Percentiles rank a stretch among this genome's conserved stretches.
Conservation (phyloP, 495 filamentous ascomycete genomes). For the Penicillium verhagenii region DNA sequence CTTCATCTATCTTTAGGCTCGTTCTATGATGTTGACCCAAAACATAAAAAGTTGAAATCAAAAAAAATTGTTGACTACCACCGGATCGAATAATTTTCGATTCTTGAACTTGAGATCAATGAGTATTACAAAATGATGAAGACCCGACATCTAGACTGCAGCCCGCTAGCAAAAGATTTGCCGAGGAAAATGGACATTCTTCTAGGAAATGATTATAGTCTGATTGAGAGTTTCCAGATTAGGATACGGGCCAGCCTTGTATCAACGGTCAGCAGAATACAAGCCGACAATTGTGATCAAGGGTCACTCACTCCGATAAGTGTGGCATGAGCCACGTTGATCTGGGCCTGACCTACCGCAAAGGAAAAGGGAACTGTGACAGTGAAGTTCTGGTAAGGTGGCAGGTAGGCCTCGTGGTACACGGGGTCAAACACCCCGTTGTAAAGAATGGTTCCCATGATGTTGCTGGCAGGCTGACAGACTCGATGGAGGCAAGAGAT, state of each 20-base stretch:
- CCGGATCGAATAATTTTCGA: neutral
- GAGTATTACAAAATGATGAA: neutral
- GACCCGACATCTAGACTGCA: neutral
- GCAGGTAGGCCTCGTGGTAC: neutral
- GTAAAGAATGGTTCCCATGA: neutral
- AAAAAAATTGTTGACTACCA: neutral
- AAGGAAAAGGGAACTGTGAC: neutral
- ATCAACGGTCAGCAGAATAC: neutral
- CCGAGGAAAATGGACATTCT: neutral
- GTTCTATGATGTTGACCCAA: too few species aligned
- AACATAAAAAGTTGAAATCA: too few species aligned
- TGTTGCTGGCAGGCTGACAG: neutral
- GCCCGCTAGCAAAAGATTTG: neutral
- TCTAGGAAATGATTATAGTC: neutral
- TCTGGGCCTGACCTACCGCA: neutral
- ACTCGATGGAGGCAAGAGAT: neutral
- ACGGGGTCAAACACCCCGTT: neutral
- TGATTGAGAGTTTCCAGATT: neutral
- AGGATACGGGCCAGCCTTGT: neutral
- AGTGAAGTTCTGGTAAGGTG: constrained; percentile 3
- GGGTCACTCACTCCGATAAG: neutral
- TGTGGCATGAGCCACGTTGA: constrained; percentile 1
- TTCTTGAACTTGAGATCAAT: neutral
- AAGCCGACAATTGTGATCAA: neutral
- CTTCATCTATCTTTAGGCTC: neutral